A percentile compares a stretch with the other conserved stretches of the same genome.
phyloP scores from a whole-genome alignment of 2,329 filamentous ascomycete species.

The Exophiala sp. region DNA sequence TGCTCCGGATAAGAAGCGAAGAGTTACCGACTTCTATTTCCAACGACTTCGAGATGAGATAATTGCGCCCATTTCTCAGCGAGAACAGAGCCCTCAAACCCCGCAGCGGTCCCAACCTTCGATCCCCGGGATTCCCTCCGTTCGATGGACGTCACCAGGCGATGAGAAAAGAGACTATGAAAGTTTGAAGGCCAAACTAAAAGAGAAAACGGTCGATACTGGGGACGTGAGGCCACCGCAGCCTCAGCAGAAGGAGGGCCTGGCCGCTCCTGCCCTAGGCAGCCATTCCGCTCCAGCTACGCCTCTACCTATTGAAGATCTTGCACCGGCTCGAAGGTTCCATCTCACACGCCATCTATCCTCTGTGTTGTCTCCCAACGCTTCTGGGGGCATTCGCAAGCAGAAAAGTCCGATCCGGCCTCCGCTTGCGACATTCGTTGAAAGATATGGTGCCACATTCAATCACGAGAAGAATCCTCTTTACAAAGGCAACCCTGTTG shows the following conservation, averaged over 20 bases:
- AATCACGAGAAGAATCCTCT: slow-evolving; percentile 11
- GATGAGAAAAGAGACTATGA: slow-evolving; percentile 36
- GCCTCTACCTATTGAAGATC: slow-evolving; percentile 2
- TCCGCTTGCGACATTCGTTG: slow-evolving; percentile 28
- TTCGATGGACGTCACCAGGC: slow-evolving; percentile 40
- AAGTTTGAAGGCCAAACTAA: slow-evolving; percentile 13
- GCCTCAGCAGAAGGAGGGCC: not conserved
- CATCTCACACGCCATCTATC: slow-evolving; percentile 26
- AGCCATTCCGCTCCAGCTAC: slow-evolving; percentile 10
- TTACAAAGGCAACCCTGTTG: slow-evolving; percentile 14
- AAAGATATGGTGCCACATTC: slow-evolving; percentile 15
- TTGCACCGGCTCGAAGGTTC: slow-evolving; percentile 18
- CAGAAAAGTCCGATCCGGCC: slow-evolving; percentile 21
- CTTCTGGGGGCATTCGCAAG: slow-evolving; percentile 19
- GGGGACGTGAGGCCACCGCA: not conserved
- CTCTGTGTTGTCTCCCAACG: slow-evolving; percentile 10
- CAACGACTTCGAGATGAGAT: slow-evolving; percentile 35
- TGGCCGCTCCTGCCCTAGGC: not conserved
- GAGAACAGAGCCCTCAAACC: slow-evolving; percentile 22
- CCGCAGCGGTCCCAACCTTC: slow-evolving; percentile 1
- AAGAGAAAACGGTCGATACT: not conserved
- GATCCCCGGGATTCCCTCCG: slow-evolving; percentile 34
- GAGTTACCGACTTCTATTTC: slow-evolving; percentile 46
- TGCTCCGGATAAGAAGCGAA: slow-evolving; percentile 41
- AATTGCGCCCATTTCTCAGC: slow-evolving; percentile 15